Conservation (phyloP, 805 yeast species). For the Yamadazyma tumulicola region DNA sequence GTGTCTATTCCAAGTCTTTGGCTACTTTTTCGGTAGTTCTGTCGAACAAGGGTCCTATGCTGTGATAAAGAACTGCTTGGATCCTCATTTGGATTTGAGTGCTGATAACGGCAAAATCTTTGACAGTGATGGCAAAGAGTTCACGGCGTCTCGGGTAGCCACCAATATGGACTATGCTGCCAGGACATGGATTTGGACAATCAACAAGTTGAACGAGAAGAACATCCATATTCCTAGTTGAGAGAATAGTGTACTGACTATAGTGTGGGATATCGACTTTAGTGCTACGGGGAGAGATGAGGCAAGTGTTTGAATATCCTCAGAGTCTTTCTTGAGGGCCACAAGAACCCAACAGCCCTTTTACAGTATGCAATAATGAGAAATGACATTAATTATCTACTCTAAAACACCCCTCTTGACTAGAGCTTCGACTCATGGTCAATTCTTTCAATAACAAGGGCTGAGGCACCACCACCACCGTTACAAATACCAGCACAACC, state of each 20-base stretch:
- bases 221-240: slow-evolving; percentile 22
- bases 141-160: slow-evolving; percentile 56
- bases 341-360: too few species aligned
- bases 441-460: slow-evolving; percentile 78
- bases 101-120: slow-evolving; percentile 68
- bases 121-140: slow-evolving; percentile 53
- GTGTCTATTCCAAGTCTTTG: slow-evolving; percentile 67
- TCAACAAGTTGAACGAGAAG: slow-evolving; percentile 12
- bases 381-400: neutral
- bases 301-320: too few species aligned
- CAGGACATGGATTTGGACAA: slow-evolving; percentile 72
- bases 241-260: too few species aligned
- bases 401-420: neutral
- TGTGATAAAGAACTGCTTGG: slow-evolving; percentile 59
- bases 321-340: too few species aligned
- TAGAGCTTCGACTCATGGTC: slow-evolving; percentile 35
- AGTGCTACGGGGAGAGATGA: too few species aligned
- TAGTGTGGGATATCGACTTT: too few species aligned
- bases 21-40: slow-evolving; percentile 65
- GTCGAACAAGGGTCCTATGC: slow-evolving; percentile 70
- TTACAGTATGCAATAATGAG: too few species aligned
- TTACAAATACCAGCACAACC: slow-evolving; percentile 98
- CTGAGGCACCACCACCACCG: slow-evolving; percentile 99
- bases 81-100: slow-evolving; percentile 45
- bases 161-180: slow-evolving; percentile 55